A percentile compares a stretch with the other conserved stretches of the same genome.
Evolutionary conservation across 805 yeast genomes (phyloP).

Genomic region (Sugiyamaella valdiviana): DNA sequence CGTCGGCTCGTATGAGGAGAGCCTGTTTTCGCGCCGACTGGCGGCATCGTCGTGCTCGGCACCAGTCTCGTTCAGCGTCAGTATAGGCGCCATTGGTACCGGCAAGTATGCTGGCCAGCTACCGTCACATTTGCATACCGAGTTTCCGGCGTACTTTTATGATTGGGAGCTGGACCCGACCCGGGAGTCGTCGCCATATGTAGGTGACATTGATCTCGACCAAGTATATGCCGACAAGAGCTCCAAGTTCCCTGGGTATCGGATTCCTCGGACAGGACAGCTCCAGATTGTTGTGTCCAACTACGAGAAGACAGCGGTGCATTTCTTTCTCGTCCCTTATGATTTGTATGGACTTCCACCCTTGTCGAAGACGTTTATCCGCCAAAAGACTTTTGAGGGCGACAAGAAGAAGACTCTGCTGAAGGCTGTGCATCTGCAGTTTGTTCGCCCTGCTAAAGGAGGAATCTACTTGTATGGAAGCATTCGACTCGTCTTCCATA

Average conservation of each 20-base stretch:
- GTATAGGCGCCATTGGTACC: constrained; percentile 28
- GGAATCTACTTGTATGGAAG: constrained; percentile 25
- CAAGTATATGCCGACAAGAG: neutral
- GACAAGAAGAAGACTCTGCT: constrained; percentile 17
- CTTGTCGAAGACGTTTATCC: constrained; percentile 28
- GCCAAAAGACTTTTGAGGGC: constrained; percentile 25
- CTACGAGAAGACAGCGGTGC: constrained; percentile 29
- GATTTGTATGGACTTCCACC: constrained; percentile 27
- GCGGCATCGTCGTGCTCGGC: constrained; percentile 24
- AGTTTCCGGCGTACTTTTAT: constrained; percentile 29
- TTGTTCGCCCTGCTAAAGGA: constrained; percentile 22
- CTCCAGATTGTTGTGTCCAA: constrained; percentile 32
- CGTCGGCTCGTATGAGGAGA: constrained; percentile 33
- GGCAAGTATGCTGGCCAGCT: constrained; percentile 21
- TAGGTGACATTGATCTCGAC: constrained; percentile 22
- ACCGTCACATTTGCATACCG: constrained; percentile 24
- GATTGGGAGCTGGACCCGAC: constrained; percentile 20
- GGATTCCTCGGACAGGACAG: constrained; percentile 31
- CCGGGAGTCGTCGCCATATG: constrained; percentile 25
- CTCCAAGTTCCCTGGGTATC: constrained; percentile 23
- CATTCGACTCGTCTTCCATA: constrained; percentile 29
- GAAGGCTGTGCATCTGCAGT: constrained; percentile 30
- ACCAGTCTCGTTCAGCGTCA: constrained; percentile 23
- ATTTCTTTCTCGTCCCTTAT: constrained; percentile 30
- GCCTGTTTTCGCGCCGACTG: constrained; percentile 29